Base-by-base conservation (phyloP, 129 eudicot genomes). In the Solidago caesia region DNA sequence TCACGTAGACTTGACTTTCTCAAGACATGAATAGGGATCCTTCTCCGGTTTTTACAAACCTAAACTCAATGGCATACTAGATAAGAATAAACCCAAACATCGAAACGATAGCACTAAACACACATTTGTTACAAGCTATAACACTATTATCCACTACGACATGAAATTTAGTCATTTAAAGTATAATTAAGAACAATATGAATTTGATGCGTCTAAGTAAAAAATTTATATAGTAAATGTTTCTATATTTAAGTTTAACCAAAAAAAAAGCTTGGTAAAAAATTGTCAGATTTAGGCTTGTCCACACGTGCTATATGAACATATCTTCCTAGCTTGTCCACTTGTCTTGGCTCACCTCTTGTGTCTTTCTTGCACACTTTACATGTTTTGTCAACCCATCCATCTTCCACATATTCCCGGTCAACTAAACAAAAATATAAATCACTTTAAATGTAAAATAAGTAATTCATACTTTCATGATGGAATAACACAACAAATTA, bases 301-400 rank as follows among this genome's bases (percentile, higher is more conserved):
- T 94, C 87, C 48, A 81, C 64, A 73, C 99, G 91, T 70, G 97
- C 93, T 8, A 89, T 88, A 60, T 94, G 99, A 72, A 79, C 90
- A 60, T 94, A 94, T 88, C 97, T 83, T 33, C 99, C 99, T 10
- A 84, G 67, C 80, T 79, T 85, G 76, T 94, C 99, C 29, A 81
- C 82, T 80, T 94, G 99, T 79, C 99, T 88, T 71, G 96, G 58
- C 56, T 91, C 97, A 8, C 91, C 91, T 49, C 73, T 82, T 10
- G 39, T 29, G 39, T 29, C 39, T 29, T 29, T 29, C 39, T 29
- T 29, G 39, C 39, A 29, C 39, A 94, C 85, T 81, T 87, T 94
- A 84, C 97, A 94, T 15, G 99, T 94, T 75, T 91, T 94, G 85
- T 94, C 99, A 29, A 94, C 93, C 99, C 99, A 94, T 25, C 99